phyloP scores from a whole-genome alignment of 495 filamentous ascomycete genomes.

The Baudoinia panamericana region DNA sequence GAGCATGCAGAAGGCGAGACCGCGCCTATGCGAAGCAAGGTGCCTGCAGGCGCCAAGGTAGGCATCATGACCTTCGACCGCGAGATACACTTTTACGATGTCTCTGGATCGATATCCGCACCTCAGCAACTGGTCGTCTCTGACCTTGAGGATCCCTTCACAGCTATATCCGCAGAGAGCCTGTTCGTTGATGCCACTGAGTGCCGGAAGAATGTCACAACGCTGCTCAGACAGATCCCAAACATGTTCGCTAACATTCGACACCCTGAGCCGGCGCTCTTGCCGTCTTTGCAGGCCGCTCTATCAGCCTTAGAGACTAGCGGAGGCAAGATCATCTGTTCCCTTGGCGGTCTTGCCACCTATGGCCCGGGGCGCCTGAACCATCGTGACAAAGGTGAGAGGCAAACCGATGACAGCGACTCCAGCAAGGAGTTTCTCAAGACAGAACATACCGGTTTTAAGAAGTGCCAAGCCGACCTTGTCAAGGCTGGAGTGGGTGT shows the following conservation, averaged over 20 bases:
- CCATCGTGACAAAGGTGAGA: constrained; percentile 75
- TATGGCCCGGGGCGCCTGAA: constrained; percentile 77
- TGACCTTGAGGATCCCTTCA: constrained; percentile 93
- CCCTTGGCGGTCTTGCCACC: constrained; percentile 69
- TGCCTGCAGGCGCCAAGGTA: constrained; percentile 72
- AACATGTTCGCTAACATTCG: constrained; percentile 74
- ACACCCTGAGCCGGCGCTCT: constrained; percentile 73
- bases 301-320: constrained; percentile 67
- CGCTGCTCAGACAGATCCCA: constrained; percentile 67
- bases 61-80: constrained; percentile 94
- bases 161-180: constrained; percentile 69
- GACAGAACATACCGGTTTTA: constrained; percentile 76
- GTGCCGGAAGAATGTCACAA: constrained; percentile 73
- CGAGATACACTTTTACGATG: constrained; percentile 94
- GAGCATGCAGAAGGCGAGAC: constrained; percentile 38
- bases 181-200: constrained; percentile 94
- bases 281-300: constrained; percentile 72
- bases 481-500: constrained; percentile 76
- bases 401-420: constrained; percentile 76
- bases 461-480: constrained; percentile 72
- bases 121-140: constrained; percentile 99
- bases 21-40: constrained; percentile 32
- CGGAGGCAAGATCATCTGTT: constrained; percentile 86
- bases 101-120: constrained; percentile 66
- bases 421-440: constrained; percentile 63